Evolutionary conservation across 2,329 filamentous ascomycete genomes (phyloP).

Genomic region (Chalaropsis thielavioides): DNA sequence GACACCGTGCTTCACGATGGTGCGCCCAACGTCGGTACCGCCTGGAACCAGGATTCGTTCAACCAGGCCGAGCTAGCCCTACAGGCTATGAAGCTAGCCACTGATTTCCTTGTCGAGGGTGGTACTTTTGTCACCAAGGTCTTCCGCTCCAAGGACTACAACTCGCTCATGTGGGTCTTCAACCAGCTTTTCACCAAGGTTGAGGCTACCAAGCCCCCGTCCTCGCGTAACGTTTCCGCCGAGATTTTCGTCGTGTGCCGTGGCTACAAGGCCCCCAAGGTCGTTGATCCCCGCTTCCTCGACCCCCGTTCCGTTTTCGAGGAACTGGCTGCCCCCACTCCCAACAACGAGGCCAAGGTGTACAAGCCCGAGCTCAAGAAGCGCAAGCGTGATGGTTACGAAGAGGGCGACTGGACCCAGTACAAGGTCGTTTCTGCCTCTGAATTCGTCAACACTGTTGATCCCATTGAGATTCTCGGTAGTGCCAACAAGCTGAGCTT

Average conservation of each 20-base stretch:
- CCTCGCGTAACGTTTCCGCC: constrained; percentile 86
- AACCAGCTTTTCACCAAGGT: constrained; percentile 93
- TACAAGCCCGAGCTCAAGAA: constrained; percentile 98
- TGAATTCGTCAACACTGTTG: constrained; percentile 85
- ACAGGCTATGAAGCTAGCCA: constrained; percentile 82
- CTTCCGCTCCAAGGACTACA: constrained; percentile 94
- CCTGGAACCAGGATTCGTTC: constrained; percentile 97
- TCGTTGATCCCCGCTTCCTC: constrained; percentile 80
- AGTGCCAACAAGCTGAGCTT: constrained; percentile 75
- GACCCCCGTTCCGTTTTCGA: constrained; percentile 85
- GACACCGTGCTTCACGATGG: constrained; percentile 94
- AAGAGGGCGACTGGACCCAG: constrained; percentile 86
- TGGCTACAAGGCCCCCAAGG: constrained; percentile 89
- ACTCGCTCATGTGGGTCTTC: constrained; percentile 89
- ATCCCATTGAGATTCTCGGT: constrained; percentile 86
- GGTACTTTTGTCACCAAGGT: constrained; percentile 96
- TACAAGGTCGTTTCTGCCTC: constrained; percentile 80
- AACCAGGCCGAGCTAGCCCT: constrained; percentile 88
- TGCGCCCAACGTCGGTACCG: constrained; percentile 92
- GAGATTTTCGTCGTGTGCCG: constrained; percentile 97
- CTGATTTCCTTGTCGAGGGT: constrained; percentile 77
- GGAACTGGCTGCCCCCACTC: constrained; percentile 68
- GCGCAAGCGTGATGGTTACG: constrained; percentile 92
- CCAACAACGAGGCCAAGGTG: constrained; percentile 95
- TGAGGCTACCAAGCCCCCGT: constrained; percentile 93